Conservation (phyloP, 352 stramenopile species). For the Poterioochromonas sp. region DNA sequence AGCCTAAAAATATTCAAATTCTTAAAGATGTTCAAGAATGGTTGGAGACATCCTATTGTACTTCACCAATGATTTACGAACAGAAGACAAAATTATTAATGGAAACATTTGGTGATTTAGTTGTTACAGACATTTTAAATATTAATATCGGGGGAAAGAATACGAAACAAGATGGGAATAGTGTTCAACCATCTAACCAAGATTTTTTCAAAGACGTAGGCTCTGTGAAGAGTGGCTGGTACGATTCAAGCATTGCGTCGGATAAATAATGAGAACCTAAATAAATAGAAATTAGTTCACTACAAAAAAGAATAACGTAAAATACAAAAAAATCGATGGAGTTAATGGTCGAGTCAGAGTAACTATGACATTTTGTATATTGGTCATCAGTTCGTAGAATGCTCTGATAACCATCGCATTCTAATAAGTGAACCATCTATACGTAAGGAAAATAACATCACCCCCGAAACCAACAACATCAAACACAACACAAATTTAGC, state of each 20-base stretch:
- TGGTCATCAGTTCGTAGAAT: neutral
- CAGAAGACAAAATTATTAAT: neutral
- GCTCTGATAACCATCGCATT: neutral
- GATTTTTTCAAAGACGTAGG: no score
- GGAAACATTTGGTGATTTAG: neutral
- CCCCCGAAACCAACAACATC: no score
- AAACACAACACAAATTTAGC: neutral
- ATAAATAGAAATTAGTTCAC: no score
- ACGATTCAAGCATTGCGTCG: no score
- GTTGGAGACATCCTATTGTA: neutral
- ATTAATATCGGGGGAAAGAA: no score
- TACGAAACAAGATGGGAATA: no score
- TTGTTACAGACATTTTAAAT: neutral
- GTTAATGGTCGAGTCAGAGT: conserved; percentile 10
- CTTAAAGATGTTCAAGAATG: neutral
- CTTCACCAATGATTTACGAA: neutral
- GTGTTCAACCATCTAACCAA: no score
- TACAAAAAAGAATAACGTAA: no score
- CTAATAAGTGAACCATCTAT: neutral
- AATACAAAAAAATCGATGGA: no score
- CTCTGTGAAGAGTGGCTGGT: no score
- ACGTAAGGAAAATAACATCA: neutral
- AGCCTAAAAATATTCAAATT: neutral
- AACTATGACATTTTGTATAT: conserved; percentile 5
- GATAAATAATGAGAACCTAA: no score